A percentile compares a stretch with the other conserved stretches of the same genome.
These are phyloP conservation scores for Diaporthe vaccinii DNA, from an alignment of 2,329 filamentous ascomycete genomes.

Conservation along the genomic window DNA sequence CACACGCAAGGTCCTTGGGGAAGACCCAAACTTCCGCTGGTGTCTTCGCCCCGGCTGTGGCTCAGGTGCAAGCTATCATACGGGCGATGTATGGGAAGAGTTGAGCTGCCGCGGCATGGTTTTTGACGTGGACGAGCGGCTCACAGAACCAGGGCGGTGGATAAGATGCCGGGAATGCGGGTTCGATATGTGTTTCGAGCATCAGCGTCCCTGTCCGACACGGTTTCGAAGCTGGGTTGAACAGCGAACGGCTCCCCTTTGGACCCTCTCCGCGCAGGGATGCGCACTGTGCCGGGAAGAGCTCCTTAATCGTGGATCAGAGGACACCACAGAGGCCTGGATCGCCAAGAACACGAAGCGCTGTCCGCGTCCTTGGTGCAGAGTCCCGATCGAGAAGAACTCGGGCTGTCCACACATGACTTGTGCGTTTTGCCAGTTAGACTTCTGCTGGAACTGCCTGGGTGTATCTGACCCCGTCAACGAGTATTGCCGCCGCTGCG, in stretches of 20 bases:
- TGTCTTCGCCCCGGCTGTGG: neutral
- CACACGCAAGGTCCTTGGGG: neutral
- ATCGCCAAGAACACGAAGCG: neutral
- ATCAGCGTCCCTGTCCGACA: neutral
- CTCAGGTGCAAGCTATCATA: neutral
- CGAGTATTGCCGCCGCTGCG: neutral
- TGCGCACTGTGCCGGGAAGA: neutral
- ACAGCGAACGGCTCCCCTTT: no score
- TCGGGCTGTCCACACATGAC: neutral
- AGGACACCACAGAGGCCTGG: neutral
- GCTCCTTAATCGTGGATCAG: neutral
- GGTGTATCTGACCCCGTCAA: neutral
- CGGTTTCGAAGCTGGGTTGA: neutral
- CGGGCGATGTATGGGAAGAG: neutral
- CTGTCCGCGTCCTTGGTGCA: neutral
- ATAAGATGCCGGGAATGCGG: neutral
- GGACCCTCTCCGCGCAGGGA: neutral
- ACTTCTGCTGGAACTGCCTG: neutral
- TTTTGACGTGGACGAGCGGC: neutral
- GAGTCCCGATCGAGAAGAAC: neutral
- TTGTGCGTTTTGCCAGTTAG: neutral
- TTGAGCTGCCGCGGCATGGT: neutral
- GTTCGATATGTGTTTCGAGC: neutral
- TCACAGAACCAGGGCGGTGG: neutral
- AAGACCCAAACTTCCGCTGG: slow-evolving; percentile 2